Percentiles rank a stretch among this genome's conserved stretches.
These are phyloP conservation scores for Lichtheimia hyalospora DNA, from an alignment of 371 early-diverging fungal species.

Conservation along the genomic window DNA sequence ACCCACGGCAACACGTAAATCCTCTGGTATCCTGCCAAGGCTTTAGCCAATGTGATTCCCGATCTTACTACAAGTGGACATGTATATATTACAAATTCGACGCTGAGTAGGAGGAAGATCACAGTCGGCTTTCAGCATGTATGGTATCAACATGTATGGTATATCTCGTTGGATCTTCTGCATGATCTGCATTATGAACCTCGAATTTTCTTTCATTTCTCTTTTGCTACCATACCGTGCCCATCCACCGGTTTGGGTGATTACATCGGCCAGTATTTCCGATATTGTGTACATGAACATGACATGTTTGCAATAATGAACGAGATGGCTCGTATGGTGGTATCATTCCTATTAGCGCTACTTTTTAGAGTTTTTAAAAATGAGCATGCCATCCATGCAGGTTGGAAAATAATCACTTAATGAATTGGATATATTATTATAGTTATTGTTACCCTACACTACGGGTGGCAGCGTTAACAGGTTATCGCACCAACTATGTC, in stretches of 20 bases:
- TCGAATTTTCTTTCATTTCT: conserved; percentile 65
- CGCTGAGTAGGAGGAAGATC: conserved; percentile 85
- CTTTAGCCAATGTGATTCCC: conserved; percentile 68
- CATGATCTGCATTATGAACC: no score
- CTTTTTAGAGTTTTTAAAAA: conserved; percentile 97
- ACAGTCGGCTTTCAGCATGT: conserved; percentile 86
- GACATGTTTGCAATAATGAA: conserved; percentile 97
- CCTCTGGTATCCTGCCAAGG: conserved; percentile 73
- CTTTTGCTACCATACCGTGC: conserved; percentile 53
- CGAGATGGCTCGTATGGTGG: conserved; percentile 85
- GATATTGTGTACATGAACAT: conserved; percentile 99
- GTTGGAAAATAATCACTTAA: no score
- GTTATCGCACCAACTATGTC: conserved; percentile 89
- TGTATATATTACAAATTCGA: conserved; percentile 95
- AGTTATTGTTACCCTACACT: conserved; percentile 81
- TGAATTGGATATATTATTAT: background rate
- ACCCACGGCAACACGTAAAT: conserved; percentile 81
- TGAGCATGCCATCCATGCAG: conserved; percentile 32
- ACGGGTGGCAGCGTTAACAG: conserved; percentile 88
- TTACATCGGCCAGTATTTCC: conserved; percentile 88
- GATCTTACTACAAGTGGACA: conserved; percentile 93
- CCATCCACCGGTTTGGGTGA: conserved; percentile 67
- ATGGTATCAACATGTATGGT: conserved; percentile 47
- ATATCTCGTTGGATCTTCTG: background rate
- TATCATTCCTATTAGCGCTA: conserved; percentile 90